Evolutionary conservation across 495 filamentous ascomycete species (phyloP).

Genomic region (Aspergillus biplanus): DNA sequence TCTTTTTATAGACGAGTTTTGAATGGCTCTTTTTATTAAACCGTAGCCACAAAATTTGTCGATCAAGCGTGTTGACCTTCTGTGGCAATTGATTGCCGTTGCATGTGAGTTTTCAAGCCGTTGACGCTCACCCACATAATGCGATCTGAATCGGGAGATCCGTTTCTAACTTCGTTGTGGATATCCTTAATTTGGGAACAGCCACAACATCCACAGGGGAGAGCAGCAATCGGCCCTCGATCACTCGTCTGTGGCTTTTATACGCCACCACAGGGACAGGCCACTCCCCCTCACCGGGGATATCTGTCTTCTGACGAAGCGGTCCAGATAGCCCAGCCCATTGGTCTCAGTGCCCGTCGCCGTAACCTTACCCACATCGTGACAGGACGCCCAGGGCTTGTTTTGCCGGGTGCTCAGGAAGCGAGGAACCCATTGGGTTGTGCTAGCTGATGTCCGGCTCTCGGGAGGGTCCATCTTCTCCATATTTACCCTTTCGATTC

Average conservation of each 20-base stretch:
- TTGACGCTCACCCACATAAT: constrained; percentile 3
- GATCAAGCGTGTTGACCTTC: constrained; percentile 12
- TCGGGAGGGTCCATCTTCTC: constrained; percentile 6
- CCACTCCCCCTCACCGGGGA: constrained; percentile 9
- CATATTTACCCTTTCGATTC: constrained; percentile 15
- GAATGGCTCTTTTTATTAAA: not conserved
- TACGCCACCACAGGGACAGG: constrained; percentile 9
- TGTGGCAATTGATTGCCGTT: constrained; percentile 14
- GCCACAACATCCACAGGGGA: constrained; percentile 10
- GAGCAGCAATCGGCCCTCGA: not conserved
- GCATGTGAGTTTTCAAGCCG: constrained; percentile 10
- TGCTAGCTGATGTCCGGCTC: not conserved
- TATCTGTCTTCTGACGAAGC: constrained; percentile 4
- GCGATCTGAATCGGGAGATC: constrained; percentile 3
- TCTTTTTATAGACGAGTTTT: not conserved
- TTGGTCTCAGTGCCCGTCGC: constrained; percentile 17
- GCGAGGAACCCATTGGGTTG: not conserved
- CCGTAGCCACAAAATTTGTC: not conserved
- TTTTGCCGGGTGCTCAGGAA: constrained; percentile 3
- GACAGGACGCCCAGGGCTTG: constrained; percentile 13
- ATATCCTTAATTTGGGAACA: constrained; percentile 14
- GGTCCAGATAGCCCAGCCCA: constrained; percentile 6
- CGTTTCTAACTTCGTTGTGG: constrained; percentile 4
- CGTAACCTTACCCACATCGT: constrained; percentile 15
- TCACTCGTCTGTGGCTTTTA: not conserved